These are phyloP conservation scores for Gyrodon lividus DNA, from an alignment of 768 basidiomycete species.

Conservation along the genomic window DNA sequence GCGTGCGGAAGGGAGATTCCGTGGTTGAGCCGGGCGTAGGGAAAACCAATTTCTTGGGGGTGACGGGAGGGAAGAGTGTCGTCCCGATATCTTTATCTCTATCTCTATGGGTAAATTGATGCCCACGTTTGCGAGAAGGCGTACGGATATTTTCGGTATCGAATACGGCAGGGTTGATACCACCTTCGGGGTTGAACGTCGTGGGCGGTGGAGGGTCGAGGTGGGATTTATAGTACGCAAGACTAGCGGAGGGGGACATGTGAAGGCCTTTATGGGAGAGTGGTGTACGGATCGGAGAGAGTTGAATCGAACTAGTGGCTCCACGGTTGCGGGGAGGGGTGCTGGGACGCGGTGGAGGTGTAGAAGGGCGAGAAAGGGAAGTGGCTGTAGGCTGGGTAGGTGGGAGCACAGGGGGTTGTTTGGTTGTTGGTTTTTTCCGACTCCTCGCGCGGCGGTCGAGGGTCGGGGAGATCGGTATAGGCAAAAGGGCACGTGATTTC, in stretches of 20 bases:
- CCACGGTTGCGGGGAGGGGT: constrained; percentile 37
- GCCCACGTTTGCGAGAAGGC: constrained; percentile 43
- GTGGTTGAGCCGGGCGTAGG: constrained; percentile 22
- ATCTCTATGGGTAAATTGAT: constrained; percentile 19
- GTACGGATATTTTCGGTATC: constrained; percentile 42
- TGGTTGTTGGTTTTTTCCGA: constrained; percentile 20
- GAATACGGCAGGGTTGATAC: constrained; percentile 37
- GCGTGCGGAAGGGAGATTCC: constrained; percentile 52
- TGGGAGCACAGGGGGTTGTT: constrained; percentile 18
- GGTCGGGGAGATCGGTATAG: constrained; percentile 49
- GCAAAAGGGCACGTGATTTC: constrained; percentile 39
- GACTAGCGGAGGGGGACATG: constrained; percentile 66
- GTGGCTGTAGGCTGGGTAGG: constrained; percentile 28
- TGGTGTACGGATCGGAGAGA: constrained; percentile 65
- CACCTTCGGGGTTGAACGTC: constrained; percentile 24
- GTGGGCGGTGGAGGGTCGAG: constrained; percentile 59
- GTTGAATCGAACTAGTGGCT: constrained; percentile 32
- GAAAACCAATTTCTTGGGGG: constrained; percentile 44
- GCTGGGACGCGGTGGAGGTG: constrained; percentile 40
- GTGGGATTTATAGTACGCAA: constrained; percentile 67
- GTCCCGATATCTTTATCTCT: constrained; percentile 22
- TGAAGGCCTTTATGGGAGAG: constrained; percentile 66
- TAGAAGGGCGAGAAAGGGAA: constrained; percentile 19
- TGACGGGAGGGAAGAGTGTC: constrained; percentile 36
- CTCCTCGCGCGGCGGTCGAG: constrained; percentile 33